Conservation (phyloP, 257 asterid genomes). For the Lavandula angustifolia region DNA sequence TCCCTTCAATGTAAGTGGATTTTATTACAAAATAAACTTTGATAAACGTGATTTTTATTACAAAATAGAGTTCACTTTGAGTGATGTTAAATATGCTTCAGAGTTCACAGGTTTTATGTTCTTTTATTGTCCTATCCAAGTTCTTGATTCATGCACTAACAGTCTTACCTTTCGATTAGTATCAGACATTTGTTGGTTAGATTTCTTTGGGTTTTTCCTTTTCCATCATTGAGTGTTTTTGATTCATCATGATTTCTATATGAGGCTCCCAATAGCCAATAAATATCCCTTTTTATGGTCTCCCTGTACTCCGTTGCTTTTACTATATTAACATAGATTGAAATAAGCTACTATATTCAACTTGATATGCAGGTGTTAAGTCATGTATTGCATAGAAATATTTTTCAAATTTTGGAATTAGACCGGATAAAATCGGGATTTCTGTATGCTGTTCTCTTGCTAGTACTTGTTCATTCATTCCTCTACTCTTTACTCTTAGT, state of each 20-base stretch:
- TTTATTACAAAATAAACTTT: slow-evolving; percentile 22
- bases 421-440: too few relatives aligned
- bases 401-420: too few relatives aligned
- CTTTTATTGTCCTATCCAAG: background rate
- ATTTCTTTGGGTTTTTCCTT: background rate
- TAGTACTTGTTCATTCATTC: background rate
- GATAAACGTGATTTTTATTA: too few relatives aligned
- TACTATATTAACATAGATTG: background rate
- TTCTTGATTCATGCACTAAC: slow-evolving; percentile 2
- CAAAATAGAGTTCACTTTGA: too few relatives aligned
- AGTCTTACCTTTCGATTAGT: background rate
- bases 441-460: too few relatives aligned
- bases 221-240: background rate
- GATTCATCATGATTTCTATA: slow-evolving; percentile 1
- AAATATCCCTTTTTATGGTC: background rate
- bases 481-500: too few relatives aligned
- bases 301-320: slow-evolving; percentile 19
- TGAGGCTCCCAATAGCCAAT: background rate
- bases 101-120: background rate
- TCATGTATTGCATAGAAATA: too few relatives aligned
- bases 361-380: background rate
- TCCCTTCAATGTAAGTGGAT: slow-evolving; percentile 63
- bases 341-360: background rate
- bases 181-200: background rate
- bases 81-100: too few relatives aligned